A percentile compares a stretch with the other conserved stretches of the same genome.
Conservation (phyloP, 208 protist genomes). For the Wallacemonas sp. region DNA sequence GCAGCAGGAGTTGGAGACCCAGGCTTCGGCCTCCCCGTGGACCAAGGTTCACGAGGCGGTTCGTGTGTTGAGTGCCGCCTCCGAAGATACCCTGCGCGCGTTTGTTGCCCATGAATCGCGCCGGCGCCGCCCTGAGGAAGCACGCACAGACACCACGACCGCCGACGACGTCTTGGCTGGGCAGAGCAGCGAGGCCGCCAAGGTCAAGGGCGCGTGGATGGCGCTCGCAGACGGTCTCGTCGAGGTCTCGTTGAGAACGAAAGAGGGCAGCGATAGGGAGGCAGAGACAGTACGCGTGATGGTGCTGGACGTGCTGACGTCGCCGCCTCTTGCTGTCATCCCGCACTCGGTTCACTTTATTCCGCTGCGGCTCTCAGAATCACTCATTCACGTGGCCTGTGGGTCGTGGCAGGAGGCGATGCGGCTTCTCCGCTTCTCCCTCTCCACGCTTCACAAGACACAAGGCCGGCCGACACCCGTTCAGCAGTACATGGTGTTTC, state of each 20-base stretch:
- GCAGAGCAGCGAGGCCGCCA: neutral
- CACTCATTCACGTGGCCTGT: slow-evolving; percentile 37
- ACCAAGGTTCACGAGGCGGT: neutral
- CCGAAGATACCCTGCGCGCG: neutral
- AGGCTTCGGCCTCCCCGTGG: too few species aligned
- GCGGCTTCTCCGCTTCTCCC: slow-evolving; percentile 40
- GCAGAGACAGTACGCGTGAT: neutral
- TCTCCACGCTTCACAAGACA: slow-evolving; percentile 32
- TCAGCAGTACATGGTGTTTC: slow-evolving; percentile 45
- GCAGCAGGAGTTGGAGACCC: too few species aligned
- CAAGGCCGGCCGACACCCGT: slow-evolving; percentile 41
- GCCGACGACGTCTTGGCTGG: too few species aligned
- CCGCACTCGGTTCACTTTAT: slow-evolving; percentile 67
- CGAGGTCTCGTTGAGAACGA: too few species aligned
- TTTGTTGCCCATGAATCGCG: slow-evolving; percentile 5
- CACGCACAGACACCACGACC: too few species aligned
- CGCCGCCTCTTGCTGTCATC: slow-evolving; percentile 6
- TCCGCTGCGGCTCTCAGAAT: slow-evolving; percentile 38
- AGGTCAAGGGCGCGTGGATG: slow-evolving; percentile 7
- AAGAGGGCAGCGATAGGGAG: neutral
- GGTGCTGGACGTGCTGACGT: slow-evolving; percentile 6
- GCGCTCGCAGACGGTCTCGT: neutral
- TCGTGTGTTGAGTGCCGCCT: neutral
- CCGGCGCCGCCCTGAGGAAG: neutral
- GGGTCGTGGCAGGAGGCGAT: slow-evolving; percentile 28